Evolutionary conservation across 768 basidiomycete genomes (phyloP), one percentile per base, ranked within the genome.

Genomic region (Mycena albidolilacea): DNA sequence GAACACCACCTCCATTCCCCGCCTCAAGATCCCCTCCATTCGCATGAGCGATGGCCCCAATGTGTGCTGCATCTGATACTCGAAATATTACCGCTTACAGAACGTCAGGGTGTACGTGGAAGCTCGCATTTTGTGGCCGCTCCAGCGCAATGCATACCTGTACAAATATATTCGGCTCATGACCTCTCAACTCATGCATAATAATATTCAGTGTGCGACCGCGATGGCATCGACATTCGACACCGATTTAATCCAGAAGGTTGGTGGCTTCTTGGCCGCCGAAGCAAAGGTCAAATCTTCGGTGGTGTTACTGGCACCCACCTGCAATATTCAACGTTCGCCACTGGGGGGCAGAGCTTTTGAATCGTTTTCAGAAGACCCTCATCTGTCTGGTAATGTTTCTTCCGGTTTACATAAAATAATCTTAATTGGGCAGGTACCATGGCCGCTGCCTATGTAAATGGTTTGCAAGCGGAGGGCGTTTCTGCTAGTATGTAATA

Each of bases 11-110:
- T 74, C 87, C 19, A 85, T 93, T 67, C 81, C 85, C 12, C 85
- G 91, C 30, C 85, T 93, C 19, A 84, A 83, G n/a, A 89, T 93
- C 64, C 92, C 92, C 7, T 85, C 89, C 38, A 84, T 93, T 75
- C 88, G 92, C 35, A 92, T 94, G 88, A 91, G 90, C 77, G 91
- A 92, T 81, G 92, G 91, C 9, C 91, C 92, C 37, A 92, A 92
- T 79, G 88, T 50, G 48, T 50, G 62, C 60, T 46, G 30, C 43
- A 30, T 30, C 64, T 44, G 23, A 67, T 52, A 61, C 43, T 46
- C 30, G 14, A 52, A 69, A 64, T 62, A 69, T 30, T 48, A 74
- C 9, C 64, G 14, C 44, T 60, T 15, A 59, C 59, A 30, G n/a
- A 14, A 7, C 43, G 37, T 5, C 69, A 91, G 88, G 92, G 93